Base-by-base conservation (phyloP, 164 flowering plant genomes). In the Tetracentron sinense region DNA sequence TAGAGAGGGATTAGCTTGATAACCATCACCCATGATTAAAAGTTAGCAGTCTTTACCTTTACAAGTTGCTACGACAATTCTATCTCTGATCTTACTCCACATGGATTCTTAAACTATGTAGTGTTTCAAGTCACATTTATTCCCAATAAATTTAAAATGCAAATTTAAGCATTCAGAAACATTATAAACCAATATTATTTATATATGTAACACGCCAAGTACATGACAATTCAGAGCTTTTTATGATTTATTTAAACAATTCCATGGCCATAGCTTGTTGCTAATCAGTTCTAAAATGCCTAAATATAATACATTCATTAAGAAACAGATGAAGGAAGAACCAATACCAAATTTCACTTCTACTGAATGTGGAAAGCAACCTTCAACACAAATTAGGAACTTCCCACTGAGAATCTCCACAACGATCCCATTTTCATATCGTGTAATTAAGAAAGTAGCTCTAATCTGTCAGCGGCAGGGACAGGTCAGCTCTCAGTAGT, bases 251-350 rank as follows among this genome's bases (percentile, higher is more conserved):
- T 54, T 26, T 42, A 51, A 20, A 54, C 11, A 63, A 42, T 35
- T 42, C 8, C 44, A 38, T 38, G 7, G 23, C 57, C 30, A 62
- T 52, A 50, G 31, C 26, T 7, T 20, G 20, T 56, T 25, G 22
- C 25, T 16, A 1, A 28, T 49, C 57, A 33, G 57, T 50, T 57
- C 56, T 35, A 35, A 3, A 48, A 61, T 53, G 54, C 60, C 62
- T 60, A 47, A 22, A 19, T 54, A 56, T 56, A 19, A 66, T 60
- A 42, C 60, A 54, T 55, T 42, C 60, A 56, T 44, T 56, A n/a
- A 11, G 31, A 30, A 58, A 48, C 48, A 50, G 50, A 66, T 6
- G 20, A 51, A 60, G 47, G 51, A 25, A 52, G 51, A 53, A 42
- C 28, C 11, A 15, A 17, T 28, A 21, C 49, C 29, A 48, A 56